phyloP scores from a whole-genome alignment of 140 eudicot species.

The Oenanthe javanica region DNA sequence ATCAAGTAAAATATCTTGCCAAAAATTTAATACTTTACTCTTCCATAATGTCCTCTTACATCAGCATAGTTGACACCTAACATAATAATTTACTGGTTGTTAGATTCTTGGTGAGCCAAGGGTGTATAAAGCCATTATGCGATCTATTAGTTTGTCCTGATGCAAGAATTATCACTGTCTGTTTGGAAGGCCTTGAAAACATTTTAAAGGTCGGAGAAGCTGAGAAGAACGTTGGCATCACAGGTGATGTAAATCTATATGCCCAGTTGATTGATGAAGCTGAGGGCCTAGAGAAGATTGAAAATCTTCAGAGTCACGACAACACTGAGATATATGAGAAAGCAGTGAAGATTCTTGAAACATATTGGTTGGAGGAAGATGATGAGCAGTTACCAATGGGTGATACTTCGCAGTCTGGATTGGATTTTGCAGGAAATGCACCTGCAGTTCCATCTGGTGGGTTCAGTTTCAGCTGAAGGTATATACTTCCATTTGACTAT shows the following conservation, averaged over 20 bases:
- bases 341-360: slow-evolving; percentile 19
- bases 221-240: slow-evolving; percentile 27
- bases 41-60: not conserved
- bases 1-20: slow-evolving; percentile 19
- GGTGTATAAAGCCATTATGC: slow-evolving; percentile 35
- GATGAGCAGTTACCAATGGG: slow-evolving; percentile 32
- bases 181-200: slow-evolving; percentile 48
- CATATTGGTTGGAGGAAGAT: slow-evolving; percentile 13
- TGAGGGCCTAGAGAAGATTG: slow-evolving; percentile 41
- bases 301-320: slow-evolving; percentile 38
- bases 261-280: slow-evolving; percentile 41
- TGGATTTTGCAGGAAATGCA: slow-evolving; percentile 36
- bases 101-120: slow-evolving; percentile 32
- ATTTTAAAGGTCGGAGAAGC: slow-evolving; percentile 38
- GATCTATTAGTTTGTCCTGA: slow-evolving; percentile 39
- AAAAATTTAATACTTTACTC: not conserved
- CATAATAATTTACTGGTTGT: not conserved
- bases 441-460: slow-evolving; percentile 40
- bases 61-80: not conserved
- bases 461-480: slow-evolving; percentile 34
- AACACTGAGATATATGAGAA: slow-evolving; percentile 40
- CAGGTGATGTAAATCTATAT: slow-evolving; percentile 28
- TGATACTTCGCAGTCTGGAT: slow-evolving; percentile 33
- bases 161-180: slow-evolving; percentile 36
- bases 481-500: not conserved